Conservation (phyloP, 2,329 filamentous ascomycete genomes). For the Diaporthe sp. region DNA sequence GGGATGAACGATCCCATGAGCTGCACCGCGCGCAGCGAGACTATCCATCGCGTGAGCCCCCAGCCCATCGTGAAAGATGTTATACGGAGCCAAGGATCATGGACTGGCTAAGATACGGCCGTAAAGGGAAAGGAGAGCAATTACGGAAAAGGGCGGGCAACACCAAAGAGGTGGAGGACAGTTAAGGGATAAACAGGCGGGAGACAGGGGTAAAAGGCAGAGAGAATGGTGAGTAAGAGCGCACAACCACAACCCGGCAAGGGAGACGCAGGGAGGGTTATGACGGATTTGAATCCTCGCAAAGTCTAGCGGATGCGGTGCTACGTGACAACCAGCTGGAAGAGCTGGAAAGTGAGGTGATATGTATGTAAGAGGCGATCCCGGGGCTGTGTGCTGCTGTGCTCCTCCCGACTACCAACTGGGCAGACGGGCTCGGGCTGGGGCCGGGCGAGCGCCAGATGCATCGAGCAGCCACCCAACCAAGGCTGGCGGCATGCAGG, state of each 20-base stretch:
- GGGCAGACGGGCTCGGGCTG: slow-evolving; percentile 17
- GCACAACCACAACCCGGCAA: not conserved
- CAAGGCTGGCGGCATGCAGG: not conserved
- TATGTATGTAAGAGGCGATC: slow-evolving; percentile 25
- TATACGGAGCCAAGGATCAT: slow-evolving; percentile 16
- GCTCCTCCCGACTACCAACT: slow-evolving; percentile 14
- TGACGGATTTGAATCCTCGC: slow-evolving; percentile 13
- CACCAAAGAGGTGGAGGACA: not conserved
- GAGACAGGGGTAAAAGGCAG: not conserved
- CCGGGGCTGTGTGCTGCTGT: slow-evolving; percentile 31
- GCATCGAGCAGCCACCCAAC: slow-evolving; percentile 15
- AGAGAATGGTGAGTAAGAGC: slow-evolving; percentile 1
- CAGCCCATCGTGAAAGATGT: slow-evolving; percentile 31
- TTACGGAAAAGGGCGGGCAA: not conserved
- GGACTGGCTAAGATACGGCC: not conserved
- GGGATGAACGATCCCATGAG: slow-evolving; percentile 43
- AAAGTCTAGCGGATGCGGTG: slow-evolving; percentile 10
- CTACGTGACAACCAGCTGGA: slow-evolving; percentile 23
- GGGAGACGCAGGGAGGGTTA: slow-evolving; percentile 4
- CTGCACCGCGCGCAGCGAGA: slow-evolving; percentile 46
- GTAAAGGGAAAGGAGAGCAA: not conserved
- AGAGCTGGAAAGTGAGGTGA: slow-evolving; percentile 21
- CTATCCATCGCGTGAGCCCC: slow-evolving; percentile 47
- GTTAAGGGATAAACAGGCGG: not conserved
- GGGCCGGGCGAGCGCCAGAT: slow-evolving; percentile 10